These are phyloP conservation scores for Thermothelomyces thermophilus DNA, from an alignment of 2,329 filamentous ascomycete species.

Conservation along the genomic window DNA sequence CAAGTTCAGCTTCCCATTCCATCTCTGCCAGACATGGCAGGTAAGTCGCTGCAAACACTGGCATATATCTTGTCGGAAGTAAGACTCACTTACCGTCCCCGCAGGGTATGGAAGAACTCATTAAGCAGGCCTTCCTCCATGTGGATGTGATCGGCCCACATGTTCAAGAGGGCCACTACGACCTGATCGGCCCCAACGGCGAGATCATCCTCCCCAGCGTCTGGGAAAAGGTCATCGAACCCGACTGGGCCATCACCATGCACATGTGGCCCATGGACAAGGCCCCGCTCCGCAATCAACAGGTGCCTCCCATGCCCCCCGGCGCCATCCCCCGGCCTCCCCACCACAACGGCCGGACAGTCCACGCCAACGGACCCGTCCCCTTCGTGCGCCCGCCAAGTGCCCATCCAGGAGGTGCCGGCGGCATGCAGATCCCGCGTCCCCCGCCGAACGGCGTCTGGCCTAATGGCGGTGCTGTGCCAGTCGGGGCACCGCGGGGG, in stretches of 20 bases:
- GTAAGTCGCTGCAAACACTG: constrained; percentile 44
- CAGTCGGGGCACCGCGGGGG: not conserved
- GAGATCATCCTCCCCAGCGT: constrained; percentile 77
- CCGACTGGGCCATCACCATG: constrained; percentile 61
- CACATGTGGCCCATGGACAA: constrained; percentile 55
- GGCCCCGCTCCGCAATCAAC: constrained; percentile 24
- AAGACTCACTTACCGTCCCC: constrained; percentile 22
- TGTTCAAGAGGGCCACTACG: constrained; percentile 72
- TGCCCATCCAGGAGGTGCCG: constrained; percentile 4
- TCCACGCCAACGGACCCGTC: not conserved
- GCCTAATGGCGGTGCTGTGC: not conserved
- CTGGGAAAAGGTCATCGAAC: constrained; percentile 76
- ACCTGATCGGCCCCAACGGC: constrained; percentile 69
- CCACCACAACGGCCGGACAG: not conserved
- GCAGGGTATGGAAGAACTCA: constrained; percentile 79
- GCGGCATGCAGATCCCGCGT: constrained; percentile 11
- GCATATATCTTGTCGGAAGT: not conserved
- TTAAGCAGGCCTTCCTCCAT: constrained; percentile 76
- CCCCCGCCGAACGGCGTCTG: constrained; percentile 11
- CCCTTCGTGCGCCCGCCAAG: constrained; percentile 10
- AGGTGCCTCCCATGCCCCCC: constrained; percentile 16
- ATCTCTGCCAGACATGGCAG: constrained; percentile 76
- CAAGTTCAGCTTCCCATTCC: constrained; percentile 88
- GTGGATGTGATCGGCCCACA: constrained; percentile 70
- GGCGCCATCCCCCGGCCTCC: constrained; percentile 9